Conservation (phyloP, 1,139 yeast species). For the Taiozyma sp. region DNA sequence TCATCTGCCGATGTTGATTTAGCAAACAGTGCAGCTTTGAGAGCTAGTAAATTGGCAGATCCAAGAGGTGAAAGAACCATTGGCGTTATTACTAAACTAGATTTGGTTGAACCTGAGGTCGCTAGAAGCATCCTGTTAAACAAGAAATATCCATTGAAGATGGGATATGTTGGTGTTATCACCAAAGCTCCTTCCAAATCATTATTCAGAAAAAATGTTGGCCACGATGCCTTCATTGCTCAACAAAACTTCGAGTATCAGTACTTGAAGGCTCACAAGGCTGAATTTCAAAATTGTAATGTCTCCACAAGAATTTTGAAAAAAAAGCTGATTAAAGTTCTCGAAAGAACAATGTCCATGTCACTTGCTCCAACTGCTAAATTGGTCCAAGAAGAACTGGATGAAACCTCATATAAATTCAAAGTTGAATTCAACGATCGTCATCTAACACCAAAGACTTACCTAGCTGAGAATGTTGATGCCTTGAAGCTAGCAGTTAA, state of each 20-base stretch:
- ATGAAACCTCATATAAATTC: slow-evolving; percentile 88
- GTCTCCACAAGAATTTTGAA: slow-evolving; percentile 78
- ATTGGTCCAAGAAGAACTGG: slow-evolving; percentile 85
- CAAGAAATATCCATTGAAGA: slow-evolving; percentile 78
- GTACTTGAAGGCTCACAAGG: slow-evolving; percentile 57
- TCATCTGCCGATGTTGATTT: slow-evolving; percentile 98
- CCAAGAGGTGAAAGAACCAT: slow-evolving; percentile 94
- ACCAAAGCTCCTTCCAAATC: slow-evolving; percentile 61
- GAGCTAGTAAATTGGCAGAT: slow-evolving; percentile 91
- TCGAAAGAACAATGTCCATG: slow-evolving; percentile 88
- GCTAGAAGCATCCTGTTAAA: slow-evolving; percentile 72
- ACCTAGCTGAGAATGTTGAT: slow-evolving; percentile 89
- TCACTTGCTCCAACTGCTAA: slow-evolving; percentile 85
- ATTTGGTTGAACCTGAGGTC: slow-evolving; percentile 71
- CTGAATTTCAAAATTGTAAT: slow-evolving; percentile 57
- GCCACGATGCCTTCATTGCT: slow-evolving; percentile 43
- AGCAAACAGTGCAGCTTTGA: slow-evolving; percentile 90
- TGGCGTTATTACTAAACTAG: slow-evolving; percentile 93
- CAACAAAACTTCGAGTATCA: slow-evolving; percentile 62
- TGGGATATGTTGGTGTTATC: slow-evolving; percentile 98
- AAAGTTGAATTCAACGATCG: slow-evolving; percentile 97
- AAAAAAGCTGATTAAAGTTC: slow-evolving; percentile 75
- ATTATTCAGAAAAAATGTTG: slow-evolving; percentile 31
- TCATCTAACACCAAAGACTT: slow-evolving; percentile 87
- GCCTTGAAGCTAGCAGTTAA: slow-evolving; percentile 81